Evolutionary conservation across 345 rosid species (phyloP).

Genomic region (Boechera divaricarpa): DNA sequence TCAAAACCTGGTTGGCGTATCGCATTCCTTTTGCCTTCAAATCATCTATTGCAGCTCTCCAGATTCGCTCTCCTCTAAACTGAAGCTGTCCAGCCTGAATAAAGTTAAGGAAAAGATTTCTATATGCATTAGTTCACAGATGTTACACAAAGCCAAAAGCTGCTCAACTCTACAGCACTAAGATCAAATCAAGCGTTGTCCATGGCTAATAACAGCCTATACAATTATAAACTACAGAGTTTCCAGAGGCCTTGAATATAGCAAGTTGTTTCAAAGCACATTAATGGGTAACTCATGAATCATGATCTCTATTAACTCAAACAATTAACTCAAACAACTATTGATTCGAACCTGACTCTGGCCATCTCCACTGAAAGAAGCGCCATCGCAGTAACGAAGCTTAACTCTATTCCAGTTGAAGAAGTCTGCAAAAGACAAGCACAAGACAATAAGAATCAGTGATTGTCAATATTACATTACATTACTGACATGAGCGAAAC

Average conservation of each 20-base stretch:
- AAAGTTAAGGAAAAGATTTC: not conserved
- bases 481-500: conserved; percentile 5
- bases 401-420: conserved; percentile 95
- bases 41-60: conserved; percentile 87
- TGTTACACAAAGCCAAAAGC: conserved; percentile 6
- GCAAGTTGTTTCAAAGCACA: conserved; percentile 18
- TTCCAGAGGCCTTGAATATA: not conserved
- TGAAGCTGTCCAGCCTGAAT: conserved; percentile 78
- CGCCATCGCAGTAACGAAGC: conserved; percentile 94
- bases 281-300: not conserved
- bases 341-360: conserved; percentile 62
- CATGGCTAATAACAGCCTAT: not conserved
- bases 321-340: not conserved
- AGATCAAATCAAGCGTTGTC: not conserved
- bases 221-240: not conserved
- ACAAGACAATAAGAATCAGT: not conserved
- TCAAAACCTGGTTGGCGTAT: conserved; percentile 66
- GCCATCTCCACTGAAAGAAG: conserved; percentile 82
- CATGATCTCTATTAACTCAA: not conserved
- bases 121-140: conserved; percentile 18
- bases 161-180: not conserved
- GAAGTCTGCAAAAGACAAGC: conserved; percentile 62
- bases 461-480: conserved; percentile 1
- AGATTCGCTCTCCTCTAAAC: conserved; percentile 93
- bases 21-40: conserved; percentile 87